Percentiles rank a stretch among this genome's conserved stretches.
Evolutionary conservation across 352 stramenopile species (phyloP).

Genomic region (Globisporangium cylindrosporum): DNA sequence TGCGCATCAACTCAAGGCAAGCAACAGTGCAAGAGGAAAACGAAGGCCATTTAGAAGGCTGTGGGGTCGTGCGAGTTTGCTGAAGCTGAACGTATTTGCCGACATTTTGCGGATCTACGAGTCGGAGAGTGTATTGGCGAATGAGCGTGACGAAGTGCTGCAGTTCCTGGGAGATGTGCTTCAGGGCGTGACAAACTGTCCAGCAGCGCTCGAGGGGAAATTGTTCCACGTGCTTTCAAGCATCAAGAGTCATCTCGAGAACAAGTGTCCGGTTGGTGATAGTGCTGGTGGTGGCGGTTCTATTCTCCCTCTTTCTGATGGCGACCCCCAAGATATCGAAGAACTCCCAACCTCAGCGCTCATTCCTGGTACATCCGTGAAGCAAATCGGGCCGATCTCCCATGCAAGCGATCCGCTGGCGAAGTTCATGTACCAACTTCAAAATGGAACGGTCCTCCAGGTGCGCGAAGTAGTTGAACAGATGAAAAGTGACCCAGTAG

Average conservation of each 20-base stretch:
- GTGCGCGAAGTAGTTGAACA: slow-evolving; percentile 22
- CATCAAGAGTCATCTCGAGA: slow-evolving; percentile 23
- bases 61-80: slow-evolving; percentile 26
- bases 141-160: slow-evolving; percentile 28
- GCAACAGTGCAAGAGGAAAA: background rate
- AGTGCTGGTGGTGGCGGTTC: background rate
- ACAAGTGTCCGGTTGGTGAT: too few species aligned
- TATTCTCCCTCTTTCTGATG: slow-evolving; percentile 2
- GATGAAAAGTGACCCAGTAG: slow-evolving; percentile 18
- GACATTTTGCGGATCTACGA: slow-evolving; percentile 37
- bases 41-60: background rate
- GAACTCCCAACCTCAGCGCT: background rate
- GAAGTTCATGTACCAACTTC: slow-evolving; percentile 29
- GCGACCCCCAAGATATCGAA: background rate
- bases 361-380: background rate
- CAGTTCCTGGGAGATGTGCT: slow-evolving; percentile 31
- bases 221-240: slow-evolving; percentile 32
- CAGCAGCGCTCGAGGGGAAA: slow-evolving; percentile 25
- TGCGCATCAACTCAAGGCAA: slow-evolving; percentile 24
- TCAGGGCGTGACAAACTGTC: slow-evolving; percentile 33
- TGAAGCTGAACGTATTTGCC: slow-evolving; percentile 25
- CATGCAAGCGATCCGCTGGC: slow-evolving; percentile 32
- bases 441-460: slow-evolving; percentile 22
- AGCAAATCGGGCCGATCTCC: slow-evolving; percentile 13
- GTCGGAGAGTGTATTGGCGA: slow-evolving; percentile 15